A percentile compares a stretch with the other conserved stretches of the same genome.
These are phyloP conservation scores for Cenchrus fungigraminus DNA, from an alignment of 176 grass and related monocot genomes.

Conservation along the genomic window DNA sequence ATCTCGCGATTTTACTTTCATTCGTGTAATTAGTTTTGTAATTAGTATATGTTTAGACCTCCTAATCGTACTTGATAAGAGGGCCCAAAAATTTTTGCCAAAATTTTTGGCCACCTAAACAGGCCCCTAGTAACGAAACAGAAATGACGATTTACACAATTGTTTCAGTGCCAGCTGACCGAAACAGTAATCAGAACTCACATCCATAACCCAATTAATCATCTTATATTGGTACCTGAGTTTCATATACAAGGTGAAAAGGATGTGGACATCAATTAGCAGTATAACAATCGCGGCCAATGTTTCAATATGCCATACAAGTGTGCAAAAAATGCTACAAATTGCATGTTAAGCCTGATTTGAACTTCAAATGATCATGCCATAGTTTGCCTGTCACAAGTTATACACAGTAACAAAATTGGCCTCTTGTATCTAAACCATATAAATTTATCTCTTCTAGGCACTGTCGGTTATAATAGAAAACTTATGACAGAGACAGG, in stretches of 20 bases:
- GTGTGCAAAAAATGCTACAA: neutral
- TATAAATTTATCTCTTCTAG: neutral
- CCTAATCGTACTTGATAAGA: too few relatives aligned
- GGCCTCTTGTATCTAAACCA: neutral
- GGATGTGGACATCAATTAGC: neutral
- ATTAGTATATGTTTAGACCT: too few relatives aligned
- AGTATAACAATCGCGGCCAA: neutral
- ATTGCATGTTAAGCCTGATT: neutral
- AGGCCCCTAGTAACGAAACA: too few relatives aligned
- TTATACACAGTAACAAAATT: neutral
- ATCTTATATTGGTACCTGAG: neutral
- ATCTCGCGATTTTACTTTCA: too few relatives aligned
- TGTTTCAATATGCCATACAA: neutral
- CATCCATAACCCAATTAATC: neutral
- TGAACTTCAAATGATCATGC: slow-evolving; percentile 11
- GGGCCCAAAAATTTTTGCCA: too few relatives aligned
- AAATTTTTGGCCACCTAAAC: too few relatives aligned
- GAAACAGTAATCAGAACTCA: neutral
- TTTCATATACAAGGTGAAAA: neutral
- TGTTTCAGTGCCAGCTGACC: too few relatives aligned
- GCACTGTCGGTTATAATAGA: neutral
- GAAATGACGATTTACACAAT: too few relatives aligned
- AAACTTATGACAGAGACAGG: neutral
- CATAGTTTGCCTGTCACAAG: neutral
- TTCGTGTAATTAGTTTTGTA: too few relatives aligned